Base-by-base conservation (phyloP, 208 protist species). In the Lotmaria passim region DNA sequence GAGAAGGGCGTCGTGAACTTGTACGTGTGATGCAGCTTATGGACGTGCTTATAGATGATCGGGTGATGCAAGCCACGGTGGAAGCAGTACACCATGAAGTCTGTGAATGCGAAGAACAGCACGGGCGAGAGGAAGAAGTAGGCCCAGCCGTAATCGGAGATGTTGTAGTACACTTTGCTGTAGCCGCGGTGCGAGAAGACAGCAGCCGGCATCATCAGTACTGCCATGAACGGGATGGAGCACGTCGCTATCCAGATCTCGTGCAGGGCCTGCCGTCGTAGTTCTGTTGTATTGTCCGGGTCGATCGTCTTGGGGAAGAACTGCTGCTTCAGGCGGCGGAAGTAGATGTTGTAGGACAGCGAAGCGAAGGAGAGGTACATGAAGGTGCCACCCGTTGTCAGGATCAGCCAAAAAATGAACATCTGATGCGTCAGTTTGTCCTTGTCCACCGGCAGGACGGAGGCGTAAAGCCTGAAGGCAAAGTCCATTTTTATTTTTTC, bases 1-100 rank as follows among this genome's bases (percentile, higher is more conserved):
- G 93, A 95, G 79, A 94, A 97, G 28, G 93, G 92, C 19, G 90
- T 94, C 1, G 86, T 93, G 76, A 86, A 93, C 66, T 86, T 90
- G 71, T 89, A 96, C 19, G 83, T 81, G 82, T 98, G 97, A 72
- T 98, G 97, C 34, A 89, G 73, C 78, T 98, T 98, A 83, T 98
- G 97, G 17, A 39, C 36, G 71, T 87, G 75, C 51, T 81, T 82
- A 87, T 98, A 98, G n/a, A 97, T 43, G 15, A 81, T 90, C 23
- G 89, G 90, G 72, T 91, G 85, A 81, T 98, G 95, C 46, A 97
- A 75, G n/a, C 82, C 83, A 21, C 97, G 86, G 77, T 98, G 97
- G 67, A 98, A 94, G 90, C 93, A 39, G 83, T 98, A 98, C 67
- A 98, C 94, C 78, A 89, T 79, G 51, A 90, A 94, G 82, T 98